These are phyloP conservation scores for Solanum gandarillasii DNA, from an alignment of 257 asterid species.

Conservation along the genomic window DNA sequence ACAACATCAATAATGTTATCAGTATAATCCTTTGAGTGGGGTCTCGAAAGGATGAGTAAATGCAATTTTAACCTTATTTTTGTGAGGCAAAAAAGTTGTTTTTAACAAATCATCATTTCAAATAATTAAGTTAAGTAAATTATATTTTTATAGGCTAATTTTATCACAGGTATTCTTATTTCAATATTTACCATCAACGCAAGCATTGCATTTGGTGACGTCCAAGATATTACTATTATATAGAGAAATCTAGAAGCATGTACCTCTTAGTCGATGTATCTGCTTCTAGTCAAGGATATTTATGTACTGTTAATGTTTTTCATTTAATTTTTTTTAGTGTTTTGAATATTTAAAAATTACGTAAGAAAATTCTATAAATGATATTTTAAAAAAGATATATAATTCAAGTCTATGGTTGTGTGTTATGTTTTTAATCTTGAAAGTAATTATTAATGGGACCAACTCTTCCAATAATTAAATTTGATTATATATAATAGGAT, in stretches of 20 bases:
- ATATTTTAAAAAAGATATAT: too few species aligned
- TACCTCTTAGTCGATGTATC: too few species aligned
- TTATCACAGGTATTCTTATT: background rate
- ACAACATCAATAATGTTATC: too few species aligned
- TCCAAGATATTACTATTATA: too few species aligned
- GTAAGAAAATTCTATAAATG: background rate
- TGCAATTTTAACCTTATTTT: too few species aligned
- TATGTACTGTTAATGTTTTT: too few species aligned
- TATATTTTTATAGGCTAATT: background rate
- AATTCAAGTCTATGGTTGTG: background rate
- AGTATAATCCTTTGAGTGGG: background rate
- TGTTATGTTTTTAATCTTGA: background rate
- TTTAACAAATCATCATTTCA: too few species aligned
- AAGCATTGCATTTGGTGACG: background rate
- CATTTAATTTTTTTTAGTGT: too few species aligned
- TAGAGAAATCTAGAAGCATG: too few species aligned
- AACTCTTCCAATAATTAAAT: background rate
- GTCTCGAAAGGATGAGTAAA: background rate
- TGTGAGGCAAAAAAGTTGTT: too few species aligned
- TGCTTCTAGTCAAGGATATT: too few species aligned
- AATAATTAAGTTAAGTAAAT: too few species aligned
- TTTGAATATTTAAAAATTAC: background rate
- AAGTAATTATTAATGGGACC: background rate
- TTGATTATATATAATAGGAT: background rate
- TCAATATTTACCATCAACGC: background rate